phyloP scores from a whole-genome alignment of 306 rosid species.

The Chamaecrista fasciculata region DNA sequence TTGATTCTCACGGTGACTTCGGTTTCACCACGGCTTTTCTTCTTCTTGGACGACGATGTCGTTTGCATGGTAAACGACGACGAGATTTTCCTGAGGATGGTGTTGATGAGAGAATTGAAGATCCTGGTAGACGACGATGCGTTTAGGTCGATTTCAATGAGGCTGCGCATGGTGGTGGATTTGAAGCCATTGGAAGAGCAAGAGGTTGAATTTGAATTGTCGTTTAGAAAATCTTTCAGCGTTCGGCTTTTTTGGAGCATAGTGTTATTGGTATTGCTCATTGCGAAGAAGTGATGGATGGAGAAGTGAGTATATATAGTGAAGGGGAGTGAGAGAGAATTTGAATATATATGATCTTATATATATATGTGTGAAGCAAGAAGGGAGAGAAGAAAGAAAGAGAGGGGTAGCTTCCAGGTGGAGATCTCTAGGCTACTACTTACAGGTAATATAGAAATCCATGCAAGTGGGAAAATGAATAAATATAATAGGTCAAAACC shows the following conservation, averaged over 20 bases:
- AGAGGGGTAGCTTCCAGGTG: conserved; percentile 57
- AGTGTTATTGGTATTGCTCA: conserved; percentile 17
- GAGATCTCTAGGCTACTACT: conserved; percentile 51
- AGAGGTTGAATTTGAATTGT: conserved; percentile 30
- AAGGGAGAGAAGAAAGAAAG: conserved; percentile 48
- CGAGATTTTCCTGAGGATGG: conserved; percentile 46
- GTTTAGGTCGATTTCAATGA: background rate
- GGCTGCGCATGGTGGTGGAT: conserved; percentile 29
- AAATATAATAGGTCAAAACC: background rate
- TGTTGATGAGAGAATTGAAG: conserved; percentile 43
- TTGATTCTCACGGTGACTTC: conserved; percentile 49
- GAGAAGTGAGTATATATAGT: conserved; percentile 5
- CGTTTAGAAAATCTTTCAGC: conserved; percentile 72
- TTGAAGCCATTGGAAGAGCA: conserved; percentile 56
- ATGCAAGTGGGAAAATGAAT: conserved; percentile 5
- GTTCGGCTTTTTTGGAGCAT: conserved; percentile 40
- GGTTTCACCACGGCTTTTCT: too few relatives aligned
- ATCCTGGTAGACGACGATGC: background rate
- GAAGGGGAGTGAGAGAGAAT: background rate
- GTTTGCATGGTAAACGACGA: conserved; percentile 46
- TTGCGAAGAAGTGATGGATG: background rate
- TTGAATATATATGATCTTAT: conserved; percentile 10
- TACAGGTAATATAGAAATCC: conserved; percentile 5
- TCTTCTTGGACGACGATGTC: too few relatives aligned
- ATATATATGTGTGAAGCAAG: conserved; percentile 36